Evolutionary conservation across 2,329 filamentous ascomycete species (phyloP), one percentile per base, ranked within the genome.

Genomic region (Nigrospora sphaerica): DNA sequence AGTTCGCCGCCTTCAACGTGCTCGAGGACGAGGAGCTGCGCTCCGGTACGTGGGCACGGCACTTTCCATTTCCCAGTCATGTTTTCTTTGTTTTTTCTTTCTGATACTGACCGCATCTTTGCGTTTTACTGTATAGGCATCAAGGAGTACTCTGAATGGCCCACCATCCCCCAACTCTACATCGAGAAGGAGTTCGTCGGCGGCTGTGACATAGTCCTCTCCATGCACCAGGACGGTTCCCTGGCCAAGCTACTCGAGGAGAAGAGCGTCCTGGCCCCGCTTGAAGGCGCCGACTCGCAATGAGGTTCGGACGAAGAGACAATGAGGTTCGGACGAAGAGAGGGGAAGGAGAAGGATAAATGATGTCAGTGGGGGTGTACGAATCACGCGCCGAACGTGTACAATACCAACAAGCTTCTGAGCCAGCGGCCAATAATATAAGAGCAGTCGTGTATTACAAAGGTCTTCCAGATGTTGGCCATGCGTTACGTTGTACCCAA

Each of bases 111-210:
- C 7, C 19, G 23, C 23, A 28, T 9, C 23, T 28, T 28, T 10
- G 23, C 7, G 19, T 28, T 28, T 10, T 28, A 28, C 23, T 6
- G 5, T 39, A 38, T 54, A 91, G 92, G 93, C 44, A 95, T 98
- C 73, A 98, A 98, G 72, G 92, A 98, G 70, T 98, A 93, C 75
- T 95, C 91, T 2, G 93, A 97, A 64, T 98, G 93, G 93, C 93
- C 93, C 13, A 98, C 93, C 17, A 97, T 98, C 64, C 93, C 93
- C 7, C 93, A 98, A 68, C 77, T 98, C 16, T 98, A 97, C 69
- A 77, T 98, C 44, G 82, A 95, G 52, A 92, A 92, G 71, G 92
- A 98, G 65, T 98, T 98, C 64, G 76, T 98, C 40, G 93, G 93
- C 46, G 93, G 93, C n/a, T 96, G 91, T 65, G 93, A 98, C 67